Percentiles rank a stretch among this genome's conserved stretches.
Evolutionary conservation across 2,329 filamentous ascomycete genomes (phyloP).

Genomic region (Cordyceps militaris): DNA sequence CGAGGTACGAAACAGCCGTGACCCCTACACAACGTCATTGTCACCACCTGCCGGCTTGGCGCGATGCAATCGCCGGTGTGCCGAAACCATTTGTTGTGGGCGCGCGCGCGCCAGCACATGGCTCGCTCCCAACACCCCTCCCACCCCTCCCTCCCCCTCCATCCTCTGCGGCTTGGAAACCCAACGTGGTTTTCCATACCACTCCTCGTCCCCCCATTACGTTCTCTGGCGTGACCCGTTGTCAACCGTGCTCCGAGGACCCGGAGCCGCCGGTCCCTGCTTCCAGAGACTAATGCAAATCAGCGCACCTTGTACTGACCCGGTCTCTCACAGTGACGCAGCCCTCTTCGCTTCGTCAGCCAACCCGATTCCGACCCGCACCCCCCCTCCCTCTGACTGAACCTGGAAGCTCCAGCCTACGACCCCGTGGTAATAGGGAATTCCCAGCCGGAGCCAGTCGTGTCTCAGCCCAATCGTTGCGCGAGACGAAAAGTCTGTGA

Average conservation of each 20-base stretch:
- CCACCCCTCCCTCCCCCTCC: neutral
- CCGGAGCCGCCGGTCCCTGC: slow-evolving; percentile 3
- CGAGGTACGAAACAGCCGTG: neutral
- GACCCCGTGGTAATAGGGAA: neutral
- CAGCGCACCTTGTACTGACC: slow-evolving; percentile 6
- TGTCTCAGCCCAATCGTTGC: slow-evolving; percentile 8
- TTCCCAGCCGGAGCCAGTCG: neutral
- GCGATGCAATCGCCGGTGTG: neutral
- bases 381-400: slow-evolving; percentile 7
- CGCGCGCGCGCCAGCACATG: slow-evolving; percentile 2
- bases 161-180: slow-evolving; percentile 3
- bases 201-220: neutral
- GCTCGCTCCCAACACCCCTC: slow-evolving; percentile 10
- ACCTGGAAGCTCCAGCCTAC: slow-evolving; percentile 3
- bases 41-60: neutral
- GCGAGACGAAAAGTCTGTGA: slow-evolving; percentile 50
- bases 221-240: neutral
- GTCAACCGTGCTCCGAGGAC: neutral
- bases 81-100: neutral
- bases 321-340: slow-evolving; percentile 3
- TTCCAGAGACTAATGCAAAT: slow-evolving; percentile 3
- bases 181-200: neutral
- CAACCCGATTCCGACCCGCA: slow-evolving; percentile 10
- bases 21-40: neutral
- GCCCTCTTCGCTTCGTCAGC: neutral